Conservation (phyloP, 352 stramenopile genomes). For the Pythium dissimile region DNA sequence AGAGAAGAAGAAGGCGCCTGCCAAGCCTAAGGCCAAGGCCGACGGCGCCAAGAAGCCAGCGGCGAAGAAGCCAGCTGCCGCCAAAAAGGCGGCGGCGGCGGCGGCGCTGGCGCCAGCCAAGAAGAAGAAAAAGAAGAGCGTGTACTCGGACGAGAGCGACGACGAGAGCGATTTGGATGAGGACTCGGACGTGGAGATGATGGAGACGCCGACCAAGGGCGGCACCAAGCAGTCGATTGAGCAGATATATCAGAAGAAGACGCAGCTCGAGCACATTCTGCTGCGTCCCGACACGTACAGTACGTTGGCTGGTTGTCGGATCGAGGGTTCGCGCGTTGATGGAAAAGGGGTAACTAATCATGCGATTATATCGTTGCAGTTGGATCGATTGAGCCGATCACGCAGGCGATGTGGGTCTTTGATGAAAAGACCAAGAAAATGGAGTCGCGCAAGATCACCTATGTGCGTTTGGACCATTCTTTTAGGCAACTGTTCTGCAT, state of each 20-base stretch:
- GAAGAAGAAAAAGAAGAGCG: conserved; percentile 52
- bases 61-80: conserved; percentile 44
- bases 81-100: conserved; percentile 20
- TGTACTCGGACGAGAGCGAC: conserved; percentile 38
- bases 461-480: conserved; percentile 31
- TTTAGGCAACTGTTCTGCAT: not conserved
- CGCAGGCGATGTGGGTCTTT: conserved; percentile 92
- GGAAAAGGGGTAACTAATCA: conserved; percentile 1
- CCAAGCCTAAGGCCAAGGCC: conserved; percentile 42
- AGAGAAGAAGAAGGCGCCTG: conserved; percentile 26
- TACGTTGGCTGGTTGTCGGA: too few species aligned
- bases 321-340: not conserved
- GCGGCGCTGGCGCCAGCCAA: conserved; percentile 30
- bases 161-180: conserved; percentile 27
- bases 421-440: conserved; percentile 91
- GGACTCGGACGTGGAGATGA: conserved; percentile 24
- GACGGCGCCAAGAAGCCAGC: conserved; percentile 16
- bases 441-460: conserved; percentile 92
- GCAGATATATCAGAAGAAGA: conserved; percentile 98
- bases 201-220: conserved; percentile 25
- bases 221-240: conserved; percentile 73
- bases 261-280: conserved; percentile 97
- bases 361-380: conserved; percentile 61
- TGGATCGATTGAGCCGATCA: conserved; percentile 92
- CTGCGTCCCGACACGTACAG: conserved; percentile 97